These are phyloP conservation scores for Dendrocalamus sinicus DNA, from an alignment of 176 grass and related monocot species.

Conservation along the genomic window DNA sequence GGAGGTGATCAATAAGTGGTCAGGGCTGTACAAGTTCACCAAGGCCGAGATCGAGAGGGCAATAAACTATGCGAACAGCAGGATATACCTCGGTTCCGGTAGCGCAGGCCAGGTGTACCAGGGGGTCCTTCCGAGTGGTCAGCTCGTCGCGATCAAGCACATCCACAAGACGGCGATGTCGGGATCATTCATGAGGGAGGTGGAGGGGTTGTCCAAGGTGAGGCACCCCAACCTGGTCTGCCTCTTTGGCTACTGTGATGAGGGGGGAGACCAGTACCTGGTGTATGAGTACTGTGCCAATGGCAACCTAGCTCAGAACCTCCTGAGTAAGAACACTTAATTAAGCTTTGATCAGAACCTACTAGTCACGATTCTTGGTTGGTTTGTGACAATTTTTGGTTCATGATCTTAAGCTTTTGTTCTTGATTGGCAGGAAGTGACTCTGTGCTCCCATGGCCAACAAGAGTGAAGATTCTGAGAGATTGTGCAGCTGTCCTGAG, in stretches of 20 bases:
- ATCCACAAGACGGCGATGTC: constrained; percentile 56
- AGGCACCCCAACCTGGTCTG: constrained; percentile 63
- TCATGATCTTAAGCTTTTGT: neutral
- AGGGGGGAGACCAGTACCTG: constrained; percentile 60
- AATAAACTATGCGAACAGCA: constrained; percentile 51
- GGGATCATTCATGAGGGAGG: constrained; percentile 58
- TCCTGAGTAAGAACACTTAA: constrained; percentile 46
- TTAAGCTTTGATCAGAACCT: neutral
- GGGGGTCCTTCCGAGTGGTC: constrained; percentile 65
- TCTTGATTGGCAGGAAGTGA: constrained; percentile 52
- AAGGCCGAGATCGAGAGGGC: constrained; percentile 64
- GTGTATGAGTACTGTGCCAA: constrained; percentile 67
- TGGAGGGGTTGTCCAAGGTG: constrained; percentile 62
- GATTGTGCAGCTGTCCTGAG: constrained; percentile 62
- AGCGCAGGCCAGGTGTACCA: constrained; percentile 69
- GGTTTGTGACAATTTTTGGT: neutral
- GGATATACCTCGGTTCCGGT: constrained; percentile 55
- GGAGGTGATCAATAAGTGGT: constrained; percentile 54
- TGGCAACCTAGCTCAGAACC: constrained; percentile 65
- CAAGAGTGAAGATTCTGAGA: constrained; percentile 59
- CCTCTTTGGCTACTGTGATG: constrained; percentile 73
- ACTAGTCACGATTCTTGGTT: neutral
- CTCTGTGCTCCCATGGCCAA: constrained; percentile 55
- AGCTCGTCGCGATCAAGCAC: constrained; percentile 70
- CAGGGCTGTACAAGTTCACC: constrained; percentile 67